Percentiles rank a stretch among this genome's conserved stretches.
Conservation (phyloP, 805 yeast species). For the Starmerella stellata region DNA sequence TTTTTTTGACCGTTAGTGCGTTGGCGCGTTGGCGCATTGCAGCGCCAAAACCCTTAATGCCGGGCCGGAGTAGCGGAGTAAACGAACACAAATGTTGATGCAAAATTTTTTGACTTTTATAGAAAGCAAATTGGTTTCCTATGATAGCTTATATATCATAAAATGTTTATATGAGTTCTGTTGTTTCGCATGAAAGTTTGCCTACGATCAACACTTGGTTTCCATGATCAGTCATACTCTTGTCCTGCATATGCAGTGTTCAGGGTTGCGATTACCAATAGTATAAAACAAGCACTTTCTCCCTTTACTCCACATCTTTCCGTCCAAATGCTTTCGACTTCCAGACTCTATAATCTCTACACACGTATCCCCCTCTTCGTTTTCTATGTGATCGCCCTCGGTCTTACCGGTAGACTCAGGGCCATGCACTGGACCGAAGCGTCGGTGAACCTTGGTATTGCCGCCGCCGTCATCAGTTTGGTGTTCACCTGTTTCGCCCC, state of each 20-base stretch:
- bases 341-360: slow-evolving; percentile 3
- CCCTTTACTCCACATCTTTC: neutral
- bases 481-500: slow-evolving; percentile 10
- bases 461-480: slow-evolving; percentile 9
- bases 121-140: too few species aligned
- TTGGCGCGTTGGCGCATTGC: too few species aligned
- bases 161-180: too few species aligned
- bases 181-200: too few species aligned
- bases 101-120: too few species aligned
- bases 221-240: neutral
- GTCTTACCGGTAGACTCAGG: slow-evolving; percentile 40
- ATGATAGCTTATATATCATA: too few species aligned
- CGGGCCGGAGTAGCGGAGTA: too few species aligned
- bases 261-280: neutral
- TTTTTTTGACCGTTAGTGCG: too few species aligned
- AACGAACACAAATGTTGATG: too few species aligned
- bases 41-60: too few species aligned
- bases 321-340: neutral
- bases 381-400: slow-evolving; percentile 60
- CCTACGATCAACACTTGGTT: neutral
- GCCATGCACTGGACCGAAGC: slow-evolving; percentile 4
- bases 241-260: slow-evolving; percentile 1
- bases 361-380: slow-evolving; percentile 58
- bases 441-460: slow-evolving; percentile 12
- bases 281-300: neutral